Evolutionary conservation across 495 filamentous ascomycete genomes (phyloP), one percentile per base, ranked within the genome.

Genomic region (Pseudomonodictys pantanalensis): DNA sequence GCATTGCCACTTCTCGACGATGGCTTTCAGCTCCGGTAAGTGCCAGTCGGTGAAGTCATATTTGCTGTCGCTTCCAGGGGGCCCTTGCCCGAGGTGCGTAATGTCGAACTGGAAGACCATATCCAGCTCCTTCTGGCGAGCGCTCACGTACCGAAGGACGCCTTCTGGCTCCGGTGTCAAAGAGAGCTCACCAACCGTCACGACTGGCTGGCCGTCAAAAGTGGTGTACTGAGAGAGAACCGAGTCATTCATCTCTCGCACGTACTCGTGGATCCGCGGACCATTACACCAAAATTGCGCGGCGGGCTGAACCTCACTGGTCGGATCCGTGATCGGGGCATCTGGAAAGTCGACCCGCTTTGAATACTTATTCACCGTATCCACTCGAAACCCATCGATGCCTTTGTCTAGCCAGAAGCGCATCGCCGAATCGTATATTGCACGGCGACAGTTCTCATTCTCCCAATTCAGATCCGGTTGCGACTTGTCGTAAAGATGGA

Each of bases 381-480:
- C 72, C 9, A 74, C 60, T 10, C 72, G 69, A 60, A 74, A 74
- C 23, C 72, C 72, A 47, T 72, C 67, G 33, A 69, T 60, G 18
- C 72, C 72, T 44, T 58, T 60, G 6, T 62, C 46, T 9, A 74
- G 68, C 72, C 71, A 74, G 56, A 69, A 74, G 2, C 53, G 38
- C 60, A 74, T 71, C 20, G 58, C 58, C 0, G 65, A 61, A 8
- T 65, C 50, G 56, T 69, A 73, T 24, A 74, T 62, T 4, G 68
- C 65, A 10, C 60, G 18, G 2, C 72, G 51, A 7, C 48, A 44
- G 3, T 62, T 53, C 15, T 22, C 26, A 49, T 68, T 72, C 22
- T 73, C 69, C 69, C 69, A 74, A 50, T 74, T 74, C n/a, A 74
- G 56, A 48, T 74, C 72, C 0, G 72, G 72, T 52, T 74, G 72